A percentile compares a stretch with the other conserved stretches of the same genome.
These are phyloP conservation scores for Suillus americanus DNA, from an alignment of 768 basidiomycete genomes.

Conservation along the genomic window DNA sequence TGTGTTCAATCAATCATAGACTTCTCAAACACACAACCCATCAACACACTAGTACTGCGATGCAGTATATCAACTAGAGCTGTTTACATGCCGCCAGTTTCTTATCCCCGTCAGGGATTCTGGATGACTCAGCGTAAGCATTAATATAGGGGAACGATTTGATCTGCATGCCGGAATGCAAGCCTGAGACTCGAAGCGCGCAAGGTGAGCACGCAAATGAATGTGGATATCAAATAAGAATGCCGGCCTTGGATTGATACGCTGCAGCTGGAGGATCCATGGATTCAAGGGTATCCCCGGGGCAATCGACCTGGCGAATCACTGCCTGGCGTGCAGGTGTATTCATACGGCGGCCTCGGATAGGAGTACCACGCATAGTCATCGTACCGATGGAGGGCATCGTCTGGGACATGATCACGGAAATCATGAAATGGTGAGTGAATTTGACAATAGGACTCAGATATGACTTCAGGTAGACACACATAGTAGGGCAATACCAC, in stretches of 20 bases:
- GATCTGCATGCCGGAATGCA: background rate
- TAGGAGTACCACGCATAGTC: background rate
- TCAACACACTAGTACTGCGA: background rate
- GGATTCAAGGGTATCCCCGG: background rate
- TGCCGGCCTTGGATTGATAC: background rate
- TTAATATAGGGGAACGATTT: background rate
- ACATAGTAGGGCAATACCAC: background rate
- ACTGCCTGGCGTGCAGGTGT: background rate
- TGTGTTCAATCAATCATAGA: background rate
- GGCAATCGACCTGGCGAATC: background rate
- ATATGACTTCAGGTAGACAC: background rate
- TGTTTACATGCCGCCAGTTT: background rate
- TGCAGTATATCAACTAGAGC: background rate
- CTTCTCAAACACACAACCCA: background rate
- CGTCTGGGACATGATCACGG: background rate
- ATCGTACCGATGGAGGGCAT: background rate
- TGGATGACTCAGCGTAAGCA: background rate
- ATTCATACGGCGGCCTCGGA: slow-evolving; percentile 1
- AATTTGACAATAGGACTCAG: background rate
- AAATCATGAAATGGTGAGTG: background rate
- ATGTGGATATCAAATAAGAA: background rate
- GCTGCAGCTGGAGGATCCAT: background rate
- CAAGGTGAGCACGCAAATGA: background rate
- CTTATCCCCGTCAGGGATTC: background rate
- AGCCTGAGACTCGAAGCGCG: background rate